A percentile compares a stretch with the other conserved stretches of the same genome.
These are phyloP conservation scores for Psilocybe cubensis DNA, from an alignment of 768 basidiomycete genomes.

Conservation along the genomic window DNA sequence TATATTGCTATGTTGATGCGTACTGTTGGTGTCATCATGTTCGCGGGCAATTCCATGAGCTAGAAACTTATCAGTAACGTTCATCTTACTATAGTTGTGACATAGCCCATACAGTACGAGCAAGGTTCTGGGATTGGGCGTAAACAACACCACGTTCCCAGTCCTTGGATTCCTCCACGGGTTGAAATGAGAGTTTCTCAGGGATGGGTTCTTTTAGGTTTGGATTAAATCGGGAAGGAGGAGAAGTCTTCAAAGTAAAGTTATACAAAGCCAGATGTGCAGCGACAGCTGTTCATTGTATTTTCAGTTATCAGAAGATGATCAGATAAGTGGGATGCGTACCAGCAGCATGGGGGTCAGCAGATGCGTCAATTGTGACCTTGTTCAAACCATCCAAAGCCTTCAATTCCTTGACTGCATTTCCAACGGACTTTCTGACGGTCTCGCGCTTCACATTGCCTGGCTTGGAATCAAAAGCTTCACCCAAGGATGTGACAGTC, in stretches of 20 bases:
- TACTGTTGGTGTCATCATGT: conserved; percentile 85
- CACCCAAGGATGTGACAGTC: conserved; percentile 62
- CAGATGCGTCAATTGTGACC: conserved; percentile 63
- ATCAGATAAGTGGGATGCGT: conserved; percentile 19
- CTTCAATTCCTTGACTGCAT: conserved; percentile 71
- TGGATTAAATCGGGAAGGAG: conserved; percentile 68
- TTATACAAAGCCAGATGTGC: conserved; percentile 76
- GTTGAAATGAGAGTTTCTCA: conserved; percentile 50
- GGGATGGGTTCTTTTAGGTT: conserved; percentile 54
- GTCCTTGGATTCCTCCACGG: conserved; percentile 51
- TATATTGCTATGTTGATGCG: conserved; percentile 18
- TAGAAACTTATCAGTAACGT: conserved; percentile 25
- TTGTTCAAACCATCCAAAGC: conserved; percentile 63
- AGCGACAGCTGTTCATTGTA: conserved; percentile 60
- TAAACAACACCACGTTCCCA: conserved; percentile 80
- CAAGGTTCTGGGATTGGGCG: conserved; percentile 79
- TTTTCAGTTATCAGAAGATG: neutral
- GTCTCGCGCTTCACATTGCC: conserved; percentile 59
- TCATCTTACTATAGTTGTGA: conserved; percentile 1
- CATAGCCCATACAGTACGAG: conserved; percentile 60
- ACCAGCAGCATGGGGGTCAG: conserved; percentile 83
- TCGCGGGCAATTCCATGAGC: conserved; percentile 86
- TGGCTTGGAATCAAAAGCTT: conserved; percentile 50
- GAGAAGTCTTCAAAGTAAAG: conserved; percentile 78
- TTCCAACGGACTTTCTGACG: conserved; percentile 72